Conservation (phyloP, 495 filamentous ascomycete species). For the Pseudoneurospora amorphoporcata region DNA sequence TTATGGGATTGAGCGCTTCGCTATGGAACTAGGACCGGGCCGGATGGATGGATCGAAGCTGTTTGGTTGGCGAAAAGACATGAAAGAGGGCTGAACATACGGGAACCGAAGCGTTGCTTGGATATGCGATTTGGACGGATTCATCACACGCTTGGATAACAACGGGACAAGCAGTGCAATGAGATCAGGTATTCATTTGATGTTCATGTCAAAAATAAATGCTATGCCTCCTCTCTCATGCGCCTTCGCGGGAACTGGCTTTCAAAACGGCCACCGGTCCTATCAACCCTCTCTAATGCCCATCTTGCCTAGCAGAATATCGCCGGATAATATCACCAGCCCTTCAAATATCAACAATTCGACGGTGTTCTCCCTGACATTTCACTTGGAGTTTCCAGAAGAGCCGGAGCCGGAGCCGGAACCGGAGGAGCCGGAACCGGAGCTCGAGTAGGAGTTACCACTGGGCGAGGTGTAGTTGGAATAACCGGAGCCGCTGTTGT, state of each 20-base stretch:
- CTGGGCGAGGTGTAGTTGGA: conserved; percentile 34
- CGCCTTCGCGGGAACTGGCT: background rate
- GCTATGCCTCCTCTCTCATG: background rate
- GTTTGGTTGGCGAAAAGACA: background rate
- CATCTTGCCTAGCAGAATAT: background rate
- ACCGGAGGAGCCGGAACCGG: conserved; percentile 5
- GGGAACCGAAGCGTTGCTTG: background rate
- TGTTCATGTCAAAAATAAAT: background rate
- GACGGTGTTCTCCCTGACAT: background rate
- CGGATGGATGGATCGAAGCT: background rate
- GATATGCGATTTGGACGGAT: background rate
- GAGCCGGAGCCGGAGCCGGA: conserved; percentile 8
- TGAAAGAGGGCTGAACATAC: background rate
- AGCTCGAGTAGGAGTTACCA: conserved; percentile 12
- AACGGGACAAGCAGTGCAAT: background rate
- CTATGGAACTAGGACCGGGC: background rate
- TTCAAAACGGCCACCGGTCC: background rate
- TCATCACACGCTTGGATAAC: background rate
- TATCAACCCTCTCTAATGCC: background rate
- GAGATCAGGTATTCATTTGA: background rate
- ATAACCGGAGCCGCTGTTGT: conserved; percentile 33
- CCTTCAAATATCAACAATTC: background rate
- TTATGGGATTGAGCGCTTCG: conserved; percentile 10
- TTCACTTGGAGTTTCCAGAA: background rate
- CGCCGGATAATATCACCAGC: background rate